phyloP scores from a whole-genome alignment of 1,284 basidiomycete species.

The Ceratobasidium sp. region DNA sequence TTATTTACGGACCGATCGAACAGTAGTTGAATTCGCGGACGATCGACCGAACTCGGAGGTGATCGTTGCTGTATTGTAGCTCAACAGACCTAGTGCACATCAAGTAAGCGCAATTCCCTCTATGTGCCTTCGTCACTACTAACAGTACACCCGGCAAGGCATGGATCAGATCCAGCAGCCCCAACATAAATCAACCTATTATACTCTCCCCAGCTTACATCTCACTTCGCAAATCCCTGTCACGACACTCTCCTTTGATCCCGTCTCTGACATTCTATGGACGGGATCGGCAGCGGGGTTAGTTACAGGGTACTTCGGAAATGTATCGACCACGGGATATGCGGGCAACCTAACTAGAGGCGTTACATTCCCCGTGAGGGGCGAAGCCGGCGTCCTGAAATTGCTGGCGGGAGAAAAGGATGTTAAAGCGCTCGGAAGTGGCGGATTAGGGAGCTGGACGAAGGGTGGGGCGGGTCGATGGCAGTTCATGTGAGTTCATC shows the following conservation, averaged over 20 bases:
- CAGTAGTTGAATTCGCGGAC: too few relatives aligned
- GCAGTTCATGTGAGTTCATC: conserved; percentile 64
- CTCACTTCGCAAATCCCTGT: conserved; percentile 45
- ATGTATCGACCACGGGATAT: conserved; percentile 54
- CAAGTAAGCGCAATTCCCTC: background rate
- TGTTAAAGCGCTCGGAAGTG: conserved; percentile 66
- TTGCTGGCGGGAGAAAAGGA: conserved; percentile 76
- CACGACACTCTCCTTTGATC: conserved; percentile 85
- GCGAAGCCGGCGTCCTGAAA: conserved; percentile 65
- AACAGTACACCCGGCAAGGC: background rate
- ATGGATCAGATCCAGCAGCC: conserved; percentile 27
- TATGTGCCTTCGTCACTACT: background rate
- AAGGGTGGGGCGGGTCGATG: conserved; percentile 85
- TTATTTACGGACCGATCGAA: too few relatives aligned
- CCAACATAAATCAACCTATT: conserved; percentile 31
- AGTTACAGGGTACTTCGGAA: conserved; percentile 74
- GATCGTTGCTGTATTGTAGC: background rate
- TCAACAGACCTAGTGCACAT: conserved; percentile 1
- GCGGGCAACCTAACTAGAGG: conserved; percentile 57
- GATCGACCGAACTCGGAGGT: too few relatives aligned
- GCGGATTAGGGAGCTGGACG: conserved; percentile 74
- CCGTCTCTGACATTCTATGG: conserved; percentile 90
- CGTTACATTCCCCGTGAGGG: conserved; percentile 72
- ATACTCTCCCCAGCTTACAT: conserved; percentile 31
- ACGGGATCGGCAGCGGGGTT: conserved; percentile 77